Evolutionary conservation across 257 asterid genomes (phyloP).

Genomic region (Primulina tabacum): DNA sequence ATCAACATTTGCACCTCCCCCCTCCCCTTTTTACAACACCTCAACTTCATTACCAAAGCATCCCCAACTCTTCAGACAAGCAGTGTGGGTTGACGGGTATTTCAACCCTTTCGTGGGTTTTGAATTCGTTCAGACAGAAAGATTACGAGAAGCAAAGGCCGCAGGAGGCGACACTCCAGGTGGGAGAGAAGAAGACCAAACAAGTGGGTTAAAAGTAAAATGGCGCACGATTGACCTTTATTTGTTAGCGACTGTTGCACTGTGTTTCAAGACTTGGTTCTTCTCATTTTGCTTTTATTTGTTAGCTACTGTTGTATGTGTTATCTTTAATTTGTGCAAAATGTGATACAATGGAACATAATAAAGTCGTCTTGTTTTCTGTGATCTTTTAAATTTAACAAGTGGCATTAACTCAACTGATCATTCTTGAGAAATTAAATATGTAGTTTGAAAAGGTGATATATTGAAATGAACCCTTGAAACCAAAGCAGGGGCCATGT

Average conservation of each 20-base stretch:
- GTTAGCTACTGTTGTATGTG: too few relatives aligned
- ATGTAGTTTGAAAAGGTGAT: too few relatives aligned
- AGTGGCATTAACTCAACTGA: too few relatives aligned
- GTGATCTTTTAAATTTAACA: not conserved
- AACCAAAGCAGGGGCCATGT: too few relatives aligned
- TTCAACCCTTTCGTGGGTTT: conserved; percentile 56
- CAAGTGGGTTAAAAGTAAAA: conserved; percentile 24
- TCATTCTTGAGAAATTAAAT: too few relatives aligned
- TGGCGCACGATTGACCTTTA: not conserved
- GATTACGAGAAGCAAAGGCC: conserved; percentile 36
- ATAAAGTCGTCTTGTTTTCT: not conserved
- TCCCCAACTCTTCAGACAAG: not conserved
- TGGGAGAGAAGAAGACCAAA: conserved; percentile 44
- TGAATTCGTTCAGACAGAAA: conserved; percentile 42
- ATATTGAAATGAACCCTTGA: too few relatives aligned
- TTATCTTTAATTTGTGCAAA: not conserved
- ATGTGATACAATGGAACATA: not conserved
- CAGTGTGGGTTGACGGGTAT: conserved; percentile 49
- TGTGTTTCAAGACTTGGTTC: too few relatives aligned
- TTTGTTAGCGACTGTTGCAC: not conserved
- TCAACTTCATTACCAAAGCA: too few relatives aligned
- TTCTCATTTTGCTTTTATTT: too few relatives aligned
- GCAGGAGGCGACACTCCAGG: conserved; percentile 38
- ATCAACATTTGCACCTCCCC: too few relatives aligned
- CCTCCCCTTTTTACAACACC: too few relatives aligned